Percentiles rank a stretch among this genome's conserved stretches.
Conservation (phyloP, 2,329 filamentous ascomycete species). For the Exophiala phaeomuriformis region DNA sequence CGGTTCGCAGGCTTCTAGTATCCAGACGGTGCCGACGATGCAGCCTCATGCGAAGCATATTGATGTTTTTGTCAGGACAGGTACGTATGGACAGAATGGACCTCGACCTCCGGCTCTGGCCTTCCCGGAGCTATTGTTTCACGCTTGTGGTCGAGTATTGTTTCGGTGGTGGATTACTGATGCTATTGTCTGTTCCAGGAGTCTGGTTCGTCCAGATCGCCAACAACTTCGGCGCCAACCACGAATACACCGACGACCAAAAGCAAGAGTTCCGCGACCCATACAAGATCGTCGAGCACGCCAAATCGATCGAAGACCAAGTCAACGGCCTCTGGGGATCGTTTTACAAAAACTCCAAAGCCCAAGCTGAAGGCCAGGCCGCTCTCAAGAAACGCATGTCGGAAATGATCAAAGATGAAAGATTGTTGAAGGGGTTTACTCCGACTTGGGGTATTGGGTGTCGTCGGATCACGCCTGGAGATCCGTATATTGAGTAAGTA, state of each 20-base stretch:
- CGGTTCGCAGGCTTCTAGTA: slow-evolving; percentile 29
- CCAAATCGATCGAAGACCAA: slow-evolving; percentile 42
- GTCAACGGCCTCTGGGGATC: slow-evolving; percentile 43
- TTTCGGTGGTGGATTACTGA: no score
- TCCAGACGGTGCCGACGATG: slow-evolving; percentile 44
- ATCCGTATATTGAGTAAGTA: slow-evolving; percentile 42
- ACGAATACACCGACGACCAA: slow-evolving; percentile 38
- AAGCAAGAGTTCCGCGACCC: slow-evolving; percentile 39
- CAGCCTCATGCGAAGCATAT: slow-evolving; percentile 42
- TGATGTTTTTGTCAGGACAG: slow-evolving; percentile 43
- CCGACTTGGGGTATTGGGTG: slow-evolving; percentile 43
- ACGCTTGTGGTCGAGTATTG: no score
- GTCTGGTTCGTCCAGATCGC: slow-evolving; percentile 38
- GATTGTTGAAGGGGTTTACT: slow-evolving; percentile 43
- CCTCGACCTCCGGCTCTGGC: not conserved
- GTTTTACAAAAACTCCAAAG: slow-evolving; percentile 40
- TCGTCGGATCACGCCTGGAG: slow-evolving; percentile 43
- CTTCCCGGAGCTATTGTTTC: not conserved
- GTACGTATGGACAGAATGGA: no score
- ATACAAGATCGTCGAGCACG: slow-evolving; percentile 37
- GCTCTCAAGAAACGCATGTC: slow-evolving; percentile 41
- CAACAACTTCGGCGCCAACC: slow-evolving; percentile 41
- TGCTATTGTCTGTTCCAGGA: no score
- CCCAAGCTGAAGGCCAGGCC: slow-evolving; percentile 36
- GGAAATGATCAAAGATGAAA: slow-evolving; percentile 46